Percentiles rank a stretch among this genome's conserved stretches.
Evolutionary conservation across 768 basidiomycete genomes (phyloP).

Genomic region (Suillus tomentosus): DNA sequence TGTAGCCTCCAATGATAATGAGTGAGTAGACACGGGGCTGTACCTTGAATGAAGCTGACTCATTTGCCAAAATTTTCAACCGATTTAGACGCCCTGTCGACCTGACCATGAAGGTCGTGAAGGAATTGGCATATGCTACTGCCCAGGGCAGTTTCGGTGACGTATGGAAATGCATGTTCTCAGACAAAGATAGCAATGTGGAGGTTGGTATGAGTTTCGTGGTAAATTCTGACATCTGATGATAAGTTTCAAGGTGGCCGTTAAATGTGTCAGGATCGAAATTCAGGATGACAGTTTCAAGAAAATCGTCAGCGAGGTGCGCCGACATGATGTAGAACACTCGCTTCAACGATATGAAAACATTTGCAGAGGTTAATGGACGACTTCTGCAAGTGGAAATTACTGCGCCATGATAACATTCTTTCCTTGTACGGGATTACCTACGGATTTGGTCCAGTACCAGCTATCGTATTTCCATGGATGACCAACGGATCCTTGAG

Average conservation of each 20-base stretch:
- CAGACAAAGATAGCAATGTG: conserved; percentile 18
- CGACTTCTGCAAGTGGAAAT: background rate
- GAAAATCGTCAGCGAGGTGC: conserved; percentile 19
- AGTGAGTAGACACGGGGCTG: background rate
- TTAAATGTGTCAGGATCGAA: conserved; percentile 29
- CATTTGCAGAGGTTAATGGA: background rate
- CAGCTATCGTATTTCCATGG: conserved; percentile 26
- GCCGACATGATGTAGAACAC: background rate
- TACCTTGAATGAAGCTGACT: background rate
- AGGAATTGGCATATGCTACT: conserved; percentile 23
- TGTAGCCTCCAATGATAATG: background rate
- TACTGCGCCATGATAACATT: conserved; percentile 41
- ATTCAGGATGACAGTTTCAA: conserved; percentile 10
- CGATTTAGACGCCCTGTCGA: conserved; percentile 11
- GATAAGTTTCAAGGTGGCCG: conserved; percentile 22
- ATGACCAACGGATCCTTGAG: conserved; percentile 19
- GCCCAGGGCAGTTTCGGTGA: conserved; percentile 27
- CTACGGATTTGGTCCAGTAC: conserved; percentile 24
- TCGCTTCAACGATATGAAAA: background rate
- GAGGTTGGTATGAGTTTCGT: conserved; percentile 19
- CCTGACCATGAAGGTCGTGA: conserved; percentile 17
- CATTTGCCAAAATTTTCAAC: background rate
- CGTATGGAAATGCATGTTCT: conserved; percentile 26
- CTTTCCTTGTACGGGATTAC: conserved; percentile 38
- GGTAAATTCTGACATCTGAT: background rate